Base-by-base conservation (phyloP, 169 alveolate genomes). In the Babesia gibsoni region DNA sequence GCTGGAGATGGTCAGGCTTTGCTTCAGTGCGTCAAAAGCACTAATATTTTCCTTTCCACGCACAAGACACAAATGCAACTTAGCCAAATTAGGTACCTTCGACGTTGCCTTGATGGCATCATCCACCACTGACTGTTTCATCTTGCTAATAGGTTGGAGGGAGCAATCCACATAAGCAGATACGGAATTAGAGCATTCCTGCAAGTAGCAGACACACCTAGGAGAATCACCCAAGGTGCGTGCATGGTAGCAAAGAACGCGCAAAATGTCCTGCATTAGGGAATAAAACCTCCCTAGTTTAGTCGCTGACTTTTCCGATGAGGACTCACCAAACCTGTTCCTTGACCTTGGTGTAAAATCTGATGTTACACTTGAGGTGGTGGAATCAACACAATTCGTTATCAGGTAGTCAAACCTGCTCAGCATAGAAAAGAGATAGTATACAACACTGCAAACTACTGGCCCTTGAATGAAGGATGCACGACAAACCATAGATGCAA, bases 401-500 rank as follows among this genome's bases (percentile, higher is more conserved):
- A 73, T 20, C 33, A 73, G 53, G 14, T 64, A 48, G 25, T 73
- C 77, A 52, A 73, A 64, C 22, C 42, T 45, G 18, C 54, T 35
- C 49, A 75, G 57, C 49, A 75, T 52, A n/a, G 69, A 43, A 20
- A 65, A 75, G 33, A 75, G 63, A 39, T 75, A 65, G 45, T 65
- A 58, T 6, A 75, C 77, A 0, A 52, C 49, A 25, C 74, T 33
- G 32, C 65, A 65, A n/a, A 75, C 72, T 22, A 63, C 48, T 12
- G 49, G 61, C 22, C 59, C 63, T 7, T 52, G 39, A 0, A 65
- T 54, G 63, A 29, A 75, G 43, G 22, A 42, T 16, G 81, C 61
- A 16, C 80, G 68, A 30, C 80, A 75, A 9, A 75, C 63, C 39
- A 75, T 56, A 16, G 84, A 75, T 0, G 84, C 57, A 42, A 75